Percentiles rank a stretch among this genome's conserved stretches.
These are phyloP conservation scores for Mycena galericulata DNA, from an alignment of 768 basidiomycete genomes.

Conservation along the genomic window DNA sequence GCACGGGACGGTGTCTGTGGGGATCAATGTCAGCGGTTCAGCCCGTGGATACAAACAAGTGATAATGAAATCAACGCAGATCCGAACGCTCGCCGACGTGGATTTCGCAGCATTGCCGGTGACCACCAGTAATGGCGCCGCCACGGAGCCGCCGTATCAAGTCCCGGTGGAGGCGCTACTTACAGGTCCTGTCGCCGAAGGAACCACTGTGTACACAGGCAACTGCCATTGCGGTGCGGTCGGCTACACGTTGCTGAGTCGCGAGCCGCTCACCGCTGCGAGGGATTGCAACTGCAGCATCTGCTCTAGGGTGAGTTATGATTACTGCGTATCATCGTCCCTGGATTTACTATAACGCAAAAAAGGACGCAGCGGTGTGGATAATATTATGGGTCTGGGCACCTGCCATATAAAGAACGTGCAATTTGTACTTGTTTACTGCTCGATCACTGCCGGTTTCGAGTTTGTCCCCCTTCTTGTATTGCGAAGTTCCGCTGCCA, in stretches of 20 bases:
- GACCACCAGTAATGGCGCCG: background rate
- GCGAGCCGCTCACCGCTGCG: background rate
- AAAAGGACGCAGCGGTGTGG: constrained; percentile 23
- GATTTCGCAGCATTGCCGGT: background rate
- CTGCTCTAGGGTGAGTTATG: constrained; percentile 16
- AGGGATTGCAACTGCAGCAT: constrained; percentile 32
- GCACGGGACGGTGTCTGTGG: background rate
- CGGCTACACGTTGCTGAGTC: constrained; percentile 5
- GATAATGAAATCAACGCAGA: background rate
- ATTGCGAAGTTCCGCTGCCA: too few relatives aligned
- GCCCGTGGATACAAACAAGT: too few relatives aligned
- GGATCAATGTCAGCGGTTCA: constrained; percentile 13
- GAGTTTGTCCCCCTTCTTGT: too few relatives aligned
- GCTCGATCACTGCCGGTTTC: too few relatives aligned
- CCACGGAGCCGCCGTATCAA: background rate
- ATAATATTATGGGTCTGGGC: too few relatives aligned
- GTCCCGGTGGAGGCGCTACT: constrained; percentile 12
- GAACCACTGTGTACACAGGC: constrained; percentile 16
- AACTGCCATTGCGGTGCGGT: constrained; percentile 34
- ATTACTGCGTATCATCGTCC: too few relatives aligned
- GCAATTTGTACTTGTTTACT: too few relatives aligned
- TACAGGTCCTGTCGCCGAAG: background rate
- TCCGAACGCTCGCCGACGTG: constrained; percentile 9
- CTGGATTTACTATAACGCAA: background rate
- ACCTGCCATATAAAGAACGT: too few relatives aligned